A percentile compares a stretch with the other conserved stretches of the same genome.
These are phyloP conservation scores for Bruguiera parviflora DNA, from an alignment of 345 rosid species.

Conservation along the genomic window DNA sequence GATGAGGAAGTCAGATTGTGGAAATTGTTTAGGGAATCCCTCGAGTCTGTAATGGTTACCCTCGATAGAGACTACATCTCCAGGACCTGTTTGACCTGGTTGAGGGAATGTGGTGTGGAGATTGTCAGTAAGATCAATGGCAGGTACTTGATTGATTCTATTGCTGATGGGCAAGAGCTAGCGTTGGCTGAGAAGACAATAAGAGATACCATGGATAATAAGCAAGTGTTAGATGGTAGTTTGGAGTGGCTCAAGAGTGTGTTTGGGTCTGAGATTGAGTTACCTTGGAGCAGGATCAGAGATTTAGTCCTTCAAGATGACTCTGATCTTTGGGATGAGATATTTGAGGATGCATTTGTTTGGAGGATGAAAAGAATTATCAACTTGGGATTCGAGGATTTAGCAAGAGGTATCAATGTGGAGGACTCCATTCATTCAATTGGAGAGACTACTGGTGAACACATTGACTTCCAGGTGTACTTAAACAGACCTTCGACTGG, in stretches of 20 bases:
- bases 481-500: conserved; percentile 80
- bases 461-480: conserved; percentile 66
- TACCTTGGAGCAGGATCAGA: conserved; percentile 91
- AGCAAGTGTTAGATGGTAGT: conserved; percentile 81
- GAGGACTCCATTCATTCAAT: conserved; percentile 45
- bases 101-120: conserved; percentile 64
- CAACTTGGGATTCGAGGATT: conserved; percentile 57
- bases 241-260: conserved; percentile 92
- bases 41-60: conserved; percentile 55
- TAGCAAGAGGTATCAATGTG: conserved; percentile 53
- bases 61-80: conserved; percentile 58
- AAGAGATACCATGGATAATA: conserved; percentile 76
- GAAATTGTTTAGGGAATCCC: conserved; percentile 74
- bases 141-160: conserved; percentile 58
- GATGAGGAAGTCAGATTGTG: conserved; percentile 89
- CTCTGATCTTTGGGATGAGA: conserved; percentile 95
- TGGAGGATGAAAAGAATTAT: conserved; percentile 79
- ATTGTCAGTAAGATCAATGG: conserved; percentile 64
- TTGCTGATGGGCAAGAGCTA: conserved; percentile 68
- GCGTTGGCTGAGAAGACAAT: conserved; percentile 74
- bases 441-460: conserved; percentile 45
- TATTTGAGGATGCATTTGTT: conserved; percentile 90
- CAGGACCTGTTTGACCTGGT: conserved; percentile 68
- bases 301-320: conserved; percentile 89
- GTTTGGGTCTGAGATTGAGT: conserved; percentile 92